phyloP scores from a whole-genome alignment of 176 grass and related monocot species.

The Carex myosuroides region DNA sequence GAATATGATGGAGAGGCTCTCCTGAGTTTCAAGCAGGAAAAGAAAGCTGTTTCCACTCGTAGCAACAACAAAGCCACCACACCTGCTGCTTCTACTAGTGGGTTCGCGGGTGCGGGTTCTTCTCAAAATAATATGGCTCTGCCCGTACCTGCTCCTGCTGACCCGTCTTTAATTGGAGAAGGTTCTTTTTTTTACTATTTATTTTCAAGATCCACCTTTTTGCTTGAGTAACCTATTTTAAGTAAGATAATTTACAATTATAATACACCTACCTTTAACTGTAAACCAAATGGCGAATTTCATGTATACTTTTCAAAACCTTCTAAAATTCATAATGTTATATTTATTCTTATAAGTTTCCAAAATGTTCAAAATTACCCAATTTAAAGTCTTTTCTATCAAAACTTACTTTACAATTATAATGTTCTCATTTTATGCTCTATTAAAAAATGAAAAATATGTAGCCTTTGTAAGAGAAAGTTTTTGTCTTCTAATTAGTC shows the following conservation, averaged over 20 bases:
- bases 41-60: slow-evolving; percentile 46
- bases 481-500: too few relatives aligned
- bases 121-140: slow-evolving; percentile 36
- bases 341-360: too few relatives aligned
- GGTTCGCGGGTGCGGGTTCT: not conserved
- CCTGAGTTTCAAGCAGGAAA: slow-evolving; percentile 73
- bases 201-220: not conserved
- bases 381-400: too few relatives aligned
- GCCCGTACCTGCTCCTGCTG: slow-evolving; percentile 14
- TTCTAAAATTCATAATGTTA: too few relatives aligned
- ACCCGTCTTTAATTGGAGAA: not conserved
- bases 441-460: too few relatives aligned
- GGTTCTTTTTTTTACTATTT: not conserved
- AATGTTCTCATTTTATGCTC: too few relatives aligned
- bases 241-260: not conserved
- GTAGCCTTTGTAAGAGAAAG: too few relatives aligned
- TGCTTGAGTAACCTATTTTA: not conserved
- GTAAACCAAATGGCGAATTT: not conserved
- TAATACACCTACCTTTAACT: not conserved
- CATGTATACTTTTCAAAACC: too few relatives aligned
- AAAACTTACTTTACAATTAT: too few relatives aligned
- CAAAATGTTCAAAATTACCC: too few relatives aligned
- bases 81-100: not conserved
- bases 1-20: slow-evolving; percentile 76
- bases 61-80: slow-evolving; percentile 24